Percentiles rank a stretch among this genome's conserved stretches.
Conservation (phyloP, 2,329 filamentous ascomycete genomes). For the Stagonosporopsis rhizophila region DNA sequence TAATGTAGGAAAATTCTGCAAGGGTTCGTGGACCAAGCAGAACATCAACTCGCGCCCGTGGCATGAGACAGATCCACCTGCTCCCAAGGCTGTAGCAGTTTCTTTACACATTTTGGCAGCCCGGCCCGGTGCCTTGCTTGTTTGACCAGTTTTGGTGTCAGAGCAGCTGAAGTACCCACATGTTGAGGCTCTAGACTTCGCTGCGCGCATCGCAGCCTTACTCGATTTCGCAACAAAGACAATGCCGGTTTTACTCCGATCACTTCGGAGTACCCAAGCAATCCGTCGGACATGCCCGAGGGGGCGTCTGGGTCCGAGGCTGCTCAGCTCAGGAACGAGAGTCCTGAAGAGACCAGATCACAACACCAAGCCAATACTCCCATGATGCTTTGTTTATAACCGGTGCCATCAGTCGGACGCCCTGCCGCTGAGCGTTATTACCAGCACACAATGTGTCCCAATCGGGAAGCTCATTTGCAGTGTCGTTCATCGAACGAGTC, state of each 20-base stretch:
- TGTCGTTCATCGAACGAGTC: slow-evolving; percentile 23
- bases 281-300: slow-evolving; percentile 20
- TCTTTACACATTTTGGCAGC: slow-evolving; percentile 32
- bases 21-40: slow-evolving; percentile 27
- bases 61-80: slow-evolving; percentile 34
- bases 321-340: slow-evolving; percentile 8
- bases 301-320: slow-evolving; percentile 10
- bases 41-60: slow-evolving; percentile 24
- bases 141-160: slow-evolving; percentile 27
- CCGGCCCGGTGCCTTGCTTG: slow-evolving; percentile 26
- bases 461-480: slow-evolving; percentile 32
- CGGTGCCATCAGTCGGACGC: slow-evolving; percentile 11
- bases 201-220: slow-evolving; percentile 21
- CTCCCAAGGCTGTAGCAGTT: slow-evolving; percentile 30
- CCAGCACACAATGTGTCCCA: slow-evolving; percentile 8
- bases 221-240: slow-evolving; percentile 26
- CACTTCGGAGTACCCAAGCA: slow-evolving; percentile 7
- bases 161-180: slow-evolving; percentile 29
- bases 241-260: slow-evolving; percentile 13
- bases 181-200: slow-evolving; percentile 40
- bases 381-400: slow-evolving; percentile 39
- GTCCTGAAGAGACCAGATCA: slow-evolving; percentile 3
- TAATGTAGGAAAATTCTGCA: slow-evolving; percentile 41
- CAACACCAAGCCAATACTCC: slow-evolving; percentile 27
- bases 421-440: background rate